Evolutionary conservation across 371 early-diverging fungal species (phyloP).

Genomic region (Circinella minor): DNA sequence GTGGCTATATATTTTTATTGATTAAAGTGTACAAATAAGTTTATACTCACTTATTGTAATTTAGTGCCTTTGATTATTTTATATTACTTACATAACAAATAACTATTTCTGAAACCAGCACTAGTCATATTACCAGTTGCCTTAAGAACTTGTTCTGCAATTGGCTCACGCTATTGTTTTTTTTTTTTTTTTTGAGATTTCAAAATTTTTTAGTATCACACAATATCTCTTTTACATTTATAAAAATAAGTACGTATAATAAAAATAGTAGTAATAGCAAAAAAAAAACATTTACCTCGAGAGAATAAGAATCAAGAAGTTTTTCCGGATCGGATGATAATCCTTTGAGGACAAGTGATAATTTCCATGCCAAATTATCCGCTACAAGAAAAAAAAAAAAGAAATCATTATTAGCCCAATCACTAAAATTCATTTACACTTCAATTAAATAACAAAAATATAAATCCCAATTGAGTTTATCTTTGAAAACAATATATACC

Average conservation of each 20-base stretch:
- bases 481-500: conserved; percentile 23
- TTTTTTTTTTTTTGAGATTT: not conserved
- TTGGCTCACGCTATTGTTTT: conserved; percentile 18
- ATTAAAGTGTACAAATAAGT: no score
- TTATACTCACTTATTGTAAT: no score
- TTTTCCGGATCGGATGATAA: conserved; percentile 31
- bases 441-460: no score
- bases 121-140: conserved; percentile 11
- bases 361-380: conserved; percentile 51
- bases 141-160: conserved; percentile 12
- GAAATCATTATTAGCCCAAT: no score
- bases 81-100: conserved; percentile 1
- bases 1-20: not conserved
- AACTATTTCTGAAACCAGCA: conserved; percentile 4
- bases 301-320: conserved; percentile 38
- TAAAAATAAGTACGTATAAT: no score
- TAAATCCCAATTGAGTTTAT: no score
- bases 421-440: no score
- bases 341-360: conserved; percentile 39
- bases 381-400: conserved; percentile 23
- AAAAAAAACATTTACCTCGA: conserved; percentile 27
- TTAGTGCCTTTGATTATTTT: not conserved
- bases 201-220: no score
- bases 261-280: no score
- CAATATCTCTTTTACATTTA: no score